Base-by-base conservation (phyloP, 768 basidiomycete species). In the Rhizopogon sp. region DNA sequence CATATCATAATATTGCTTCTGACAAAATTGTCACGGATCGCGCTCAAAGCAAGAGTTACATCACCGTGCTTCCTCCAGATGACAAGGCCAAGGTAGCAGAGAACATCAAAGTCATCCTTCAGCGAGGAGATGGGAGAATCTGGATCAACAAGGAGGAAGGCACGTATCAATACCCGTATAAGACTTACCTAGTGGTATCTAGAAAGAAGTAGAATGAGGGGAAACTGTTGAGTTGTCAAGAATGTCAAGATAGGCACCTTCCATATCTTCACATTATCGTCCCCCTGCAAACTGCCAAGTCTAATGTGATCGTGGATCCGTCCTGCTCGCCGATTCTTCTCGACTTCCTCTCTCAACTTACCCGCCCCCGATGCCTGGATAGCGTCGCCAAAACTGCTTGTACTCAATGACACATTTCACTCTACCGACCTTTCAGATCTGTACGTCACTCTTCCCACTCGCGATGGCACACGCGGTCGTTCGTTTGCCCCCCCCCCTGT, bases 31-130 rank as follows among this genome's bases (percentile, higher is more conserved):
- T 79, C 6, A 70, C 90, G 39, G 76, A 91, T 52, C 76, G 93
- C 49, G 85, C 85, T 2, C 75, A 76, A 55, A 92, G 85, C 71
- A 97, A 96, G 74, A 93, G 90, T 60, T 97, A 94, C 68, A 83
- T 94, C 43, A 77, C 87, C 0, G 69, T 86, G 20, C 74, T 87
- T 37, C 71, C 78, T 2, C 79, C 78, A 2, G 78, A 78, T n/a
- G 79, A 83, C 61, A 87, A 80, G 69, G 67, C 68, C 11, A 71
- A 76, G 41, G 76, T 93, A 35, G 66, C 70, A 22, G 60, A 72
- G 9, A 76, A 81, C 44, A 65, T 93, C 29, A 70, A 76, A 43
- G 74, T 66, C 8, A 83, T 92, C 52, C 65, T 92, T 2, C 66
- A 79, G 51, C 71, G 68, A 28, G 84, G 84, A 17, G 80, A 87